Conservation (phyloP, 495 filamentous ascomycete genomes). For the Apiosordaria backusii region DNA sequence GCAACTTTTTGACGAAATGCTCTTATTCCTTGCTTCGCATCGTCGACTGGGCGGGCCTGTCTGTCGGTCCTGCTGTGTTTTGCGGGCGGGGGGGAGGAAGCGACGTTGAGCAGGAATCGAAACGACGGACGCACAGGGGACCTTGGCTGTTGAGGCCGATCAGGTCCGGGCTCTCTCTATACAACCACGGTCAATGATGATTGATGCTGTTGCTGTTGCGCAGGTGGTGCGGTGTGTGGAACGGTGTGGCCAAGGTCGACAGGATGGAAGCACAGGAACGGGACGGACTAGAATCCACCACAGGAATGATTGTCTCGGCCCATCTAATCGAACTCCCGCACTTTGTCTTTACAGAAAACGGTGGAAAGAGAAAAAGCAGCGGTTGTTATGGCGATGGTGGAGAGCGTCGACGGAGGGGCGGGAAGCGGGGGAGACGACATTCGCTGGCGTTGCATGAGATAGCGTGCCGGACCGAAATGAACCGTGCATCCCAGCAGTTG, state of each 20-base stretch:
- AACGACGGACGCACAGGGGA: background rate
- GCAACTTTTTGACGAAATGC: too few species aligned
- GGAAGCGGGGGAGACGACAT: conserved; percentile 13
- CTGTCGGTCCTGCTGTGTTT: background rate
- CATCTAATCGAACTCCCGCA: background rate
- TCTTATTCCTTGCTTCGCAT: too few species aligned
- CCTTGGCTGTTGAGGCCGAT: background rate
- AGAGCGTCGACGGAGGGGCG: background rate
- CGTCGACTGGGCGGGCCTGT: too few species aligned
- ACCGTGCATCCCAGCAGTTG: conserved; percentile 13
- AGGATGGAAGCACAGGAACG: background rate
- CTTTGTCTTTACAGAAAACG: background rate
- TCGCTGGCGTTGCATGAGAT: conserved; percentile 22
- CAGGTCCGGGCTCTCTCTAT: background rate
- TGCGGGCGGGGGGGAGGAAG: background rate
- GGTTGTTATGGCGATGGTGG: conserved; percentile 7
- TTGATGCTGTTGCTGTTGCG: too few species aligned
- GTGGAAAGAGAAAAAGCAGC: background rate
- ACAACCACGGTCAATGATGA: background rate
- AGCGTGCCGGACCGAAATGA: conserved; percentile 14
- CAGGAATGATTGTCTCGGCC: background rate
- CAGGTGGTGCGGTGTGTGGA: background rate
- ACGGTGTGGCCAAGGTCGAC: background rate
- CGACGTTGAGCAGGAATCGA: background rate
- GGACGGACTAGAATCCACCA: background rate